A percentile compares a stretch with the other conserved stretches of the same genome.
phyloP scores from a whole-genome alignment of 495 filamentous ascomycete genomes.

The Chlorociboria aeruginascens region DNA sequence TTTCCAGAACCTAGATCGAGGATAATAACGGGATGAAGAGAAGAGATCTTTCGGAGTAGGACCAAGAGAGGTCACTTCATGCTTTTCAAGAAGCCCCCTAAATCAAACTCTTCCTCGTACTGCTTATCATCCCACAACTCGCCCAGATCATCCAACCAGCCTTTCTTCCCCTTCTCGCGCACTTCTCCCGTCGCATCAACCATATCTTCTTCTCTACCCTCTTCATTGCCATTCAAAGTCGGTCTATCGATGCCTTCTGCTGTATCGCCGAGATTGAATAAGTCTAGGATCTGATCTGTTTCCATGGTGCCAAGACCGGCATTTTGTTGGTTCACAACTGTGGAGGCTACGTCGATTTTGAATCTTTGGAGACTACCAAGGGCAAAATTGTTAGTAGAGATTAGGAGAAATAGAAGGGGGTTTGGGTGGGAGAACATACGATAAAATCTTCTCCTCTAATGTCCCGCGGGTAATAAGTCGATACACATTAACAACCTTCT shows the following conservation, averaged over 20 bases:
- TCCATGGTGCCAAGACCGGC: slow-evolving; percentile 87
- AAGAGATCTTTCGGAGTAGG: no score
- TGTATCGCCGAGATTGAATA: slow-evolving; percentile 84
- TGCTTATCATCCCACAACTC: slow-evolving; percentile 94
- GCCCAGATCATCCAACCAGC: slow-evolving; percentile 78
- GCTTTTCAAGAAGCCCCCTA: slow-evolving; percentile 81
- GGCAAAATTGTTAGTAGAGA: not conserved
- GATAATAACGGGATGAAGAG: no score
- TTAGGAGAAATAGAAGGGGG: not conserved
- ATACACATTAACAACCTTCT: slow-evolving; percentile 99
- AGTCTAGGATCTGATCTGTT: slow-evolving; percentile 92
- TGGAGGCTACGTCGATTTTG: slow-evolving; percentile 97
- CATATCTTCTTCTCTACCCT: slow-evolving; percentile 60
- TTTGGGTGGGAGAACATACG: slow-evolving; percentile 35
- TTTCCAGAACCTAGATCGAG: no score
- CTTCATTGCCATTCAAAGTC: slow-evolving; percentile 36
- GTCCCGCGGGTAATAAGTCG: slow-evolving; percentile 90
- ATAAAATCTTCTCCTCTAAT: slow-evolving; percentile 96
- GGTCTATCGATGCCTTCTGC: slow-evolving; percentile 51
- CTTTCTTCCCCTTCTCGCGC: slow-evolving; percentile 91
- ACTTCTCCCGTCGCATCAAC: slow-evolving; percentile 89
- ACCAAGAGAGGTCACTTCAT: slow-evolving; percentile 35
- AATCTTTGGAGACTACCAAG: slow-evolving; percentile 81
- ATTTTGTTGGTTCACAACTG: slow-evolving; percentile 98
- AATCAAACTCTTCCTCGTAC: slow-evolving; percentile 93